These are phyloP conservation scores for Rhizopogon vinicolor DNA, from an alignment of 768 basidiomycete genomes.

Conservation along the genomic window DNA sequence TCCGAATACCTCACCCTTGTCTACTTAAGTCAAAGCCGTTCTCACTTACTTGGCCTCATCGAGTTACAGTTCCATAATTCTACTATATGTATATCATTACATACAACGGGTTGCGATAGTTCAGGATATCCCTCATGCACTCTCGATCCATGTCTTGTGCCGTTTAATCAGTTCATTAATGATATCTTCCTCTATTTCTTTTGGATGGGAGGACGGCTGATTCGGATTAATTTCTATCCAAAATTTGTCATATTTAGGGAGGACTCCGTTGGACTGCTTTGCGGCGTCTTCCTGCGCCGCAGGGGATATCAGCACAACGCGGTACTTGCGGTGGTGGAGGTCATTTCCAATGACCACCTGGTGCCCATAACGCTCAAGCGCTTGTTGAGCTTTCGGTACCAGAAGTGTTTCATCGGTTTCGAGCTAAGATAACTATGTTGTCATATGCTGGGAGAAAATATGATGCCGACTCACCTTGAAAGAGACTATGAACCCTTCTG, in stretches of 20 bases:
- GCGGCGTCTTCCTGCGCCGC: constrained; percentile 12
- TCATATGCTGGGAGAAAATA: not conserved
- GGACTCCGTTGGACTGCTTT: constrained; percentile 12
- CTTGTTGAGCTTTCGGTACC: constrained; percentile 84
- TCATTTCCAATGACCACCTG: constrained; percentile 97
- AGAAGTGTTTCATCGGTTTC: constrained; percentile 86
- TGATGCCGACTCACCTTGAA: constrained; percentile 70
- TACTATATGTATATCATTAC: not conserved
- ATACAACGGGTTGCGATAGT: not conserved
- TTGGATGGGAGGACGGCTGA: constrained; percentile 30
- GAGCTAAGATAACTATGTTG: constrained; percentile 46
- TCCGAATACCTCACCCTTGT: no score
- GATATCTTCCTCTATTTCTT: constrained; percentile 95
- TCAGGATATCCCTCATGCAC: not conserved
- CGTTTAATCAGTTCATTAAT: constrained; percentile 67
- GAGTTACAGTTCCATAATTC: not conserved
- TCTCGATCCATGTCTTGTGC: constrained; percentile 66
- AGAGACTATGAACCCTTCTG: constrained; percentile 87
- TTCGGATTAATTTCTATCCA: constrained; percentile 61
- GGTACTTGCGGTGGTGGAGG: constrained; percentile 84
- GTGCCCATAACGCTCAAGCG: constrained; percentile 92
- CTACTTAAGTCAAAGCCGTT: no score
- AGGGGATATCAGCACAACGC: constrained; percentile 87
- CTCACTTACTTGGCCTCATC: no score
- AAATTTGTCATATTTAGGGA: constrained; percentile 40